Evolutionary conservation across 2,329 filamentous ascomycete species (phyloP), one percentile per base, ranked within the genome.

Genomic region (Coniosporium tulheliwenetii): DNA sequence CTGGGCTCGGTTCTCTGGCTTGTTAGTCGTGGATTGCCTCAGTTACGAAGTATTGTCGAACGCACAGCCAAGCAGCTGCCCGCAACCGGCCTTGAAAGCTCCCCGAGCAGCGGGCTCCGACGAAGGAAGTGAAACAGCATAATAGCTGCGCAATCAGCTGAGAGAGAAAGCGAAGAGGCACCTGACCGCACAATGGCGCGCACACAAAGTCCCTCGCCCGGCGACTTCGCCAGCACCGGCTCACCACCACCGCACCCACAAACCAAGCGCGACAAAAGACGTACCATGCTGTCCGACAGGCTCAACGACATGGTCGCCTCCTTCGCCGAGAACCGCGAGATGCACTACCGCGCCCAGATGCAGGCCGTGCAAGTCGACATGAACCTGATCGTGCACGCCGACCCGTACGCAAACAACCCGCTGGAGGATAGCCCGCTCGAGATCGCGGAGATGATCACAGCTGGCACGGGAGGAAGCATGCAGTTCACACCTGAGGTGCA

Each of bases 281-380:
- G 86, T 46, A 84, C 84, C 52, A 77, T 80, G 52, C 76, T 95
- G 45, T 76, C 79, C 49, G 86, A 94, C 45, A 80, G 82, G 47
- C 73, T 94, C 5, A 72, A 76, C 34, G 74, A 78, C 42, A 77
- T 95, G 61, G 78, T 80, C 41, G 76, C 81, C 41, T 78, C 79
- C 48, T 89, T 94, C 61, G 75, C 77, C 47, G 75, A 80, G 47
- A 86, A 93, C 54, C 75, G 84, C 48, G 85, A 94, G 59, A 69
- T 74, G 46, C 79, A 85, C 52, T 96, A 93, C 60, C 78, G 87
- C 46, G 83, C 91, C 48, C 85, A 95, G 61, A 73, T 95, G 2
- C 81, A 91, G 53, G 85, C 85, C 49, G 77, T 95, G n/a, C 87
- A 95, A 62, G 79, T 85, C 48, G 87, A 94, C 59, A 86, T 87